Conservation (phyloP, 2,329 filamentous ascomycete genomes). For the Colletotrichum lindemuthianum region DNA sequence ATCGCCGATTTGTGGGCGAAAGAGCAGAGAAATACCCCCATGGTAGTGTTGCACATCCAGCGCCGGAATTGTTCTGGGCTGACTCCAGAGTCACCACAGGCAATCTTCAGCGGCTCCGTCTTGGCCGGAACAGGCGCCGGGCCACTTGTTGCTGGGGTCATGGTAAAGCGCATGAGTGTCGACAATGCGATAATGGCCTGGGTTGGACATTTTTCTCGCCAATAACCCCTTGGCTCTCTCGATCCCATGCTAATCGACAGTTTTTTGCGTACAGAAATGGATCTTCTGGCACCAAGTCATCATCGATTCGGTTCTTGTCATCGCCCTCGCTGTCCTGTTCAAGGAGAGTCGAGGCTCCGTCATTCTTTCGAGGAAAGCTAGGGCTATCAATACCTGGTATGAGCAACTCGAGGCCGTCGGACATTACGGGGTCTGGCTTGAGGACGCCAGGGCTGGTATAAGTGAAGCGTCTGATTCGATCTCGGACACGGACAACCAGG, state of each 20-base stretch:
- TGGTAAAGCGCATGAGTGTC: slow-evolving; percentile 68
- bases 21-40: slow-evolving; percentile 83
- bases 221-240: not conserved
- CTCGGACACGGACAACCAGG: slow-evolving; percentile 21
- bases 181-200: slow-evolving; percentile 44
- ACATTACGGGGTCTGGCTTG: slow-evolving; percentile 58
- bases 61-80: not conserved
- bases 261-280: slow-evolving; percentile 76
- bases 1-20: slow-evolving; percentile 87
- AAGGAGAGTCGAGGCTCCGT: slow-evolving; percentile 86
- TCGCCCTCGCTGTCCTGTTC: slow-evolving; percentile 75
- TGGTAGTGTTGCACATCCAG: slow-evolving; percentile 55
- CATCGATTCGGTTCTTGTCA: slow-evolving; percentile 69
- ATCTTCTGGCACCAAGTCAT: slow-evolving; percentile 89
- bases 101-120: slow-evolving; percentile 82
- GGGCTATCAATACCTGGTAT: slow-evolving; percentile 81
- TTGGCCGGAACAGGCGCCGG: slow-evolving; percentile 83
- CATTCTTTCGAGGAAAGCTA: slow-evolving; percentile 79
- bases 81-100: slow-evolving; percentile 41
- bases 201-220: not conserved
- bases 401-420: slow-evolving; percentile 75
- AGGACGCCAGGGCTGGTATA: slow-evolving; percentile 23
- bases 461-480: slow-evolving; percentile 21
- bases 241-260: not conserved
- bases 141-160: slow-evolving; percentile 75